phyloP scores from a whole-genome alignment of 345 rosid species.

The Eucalyptus shirleyi region DNA sequence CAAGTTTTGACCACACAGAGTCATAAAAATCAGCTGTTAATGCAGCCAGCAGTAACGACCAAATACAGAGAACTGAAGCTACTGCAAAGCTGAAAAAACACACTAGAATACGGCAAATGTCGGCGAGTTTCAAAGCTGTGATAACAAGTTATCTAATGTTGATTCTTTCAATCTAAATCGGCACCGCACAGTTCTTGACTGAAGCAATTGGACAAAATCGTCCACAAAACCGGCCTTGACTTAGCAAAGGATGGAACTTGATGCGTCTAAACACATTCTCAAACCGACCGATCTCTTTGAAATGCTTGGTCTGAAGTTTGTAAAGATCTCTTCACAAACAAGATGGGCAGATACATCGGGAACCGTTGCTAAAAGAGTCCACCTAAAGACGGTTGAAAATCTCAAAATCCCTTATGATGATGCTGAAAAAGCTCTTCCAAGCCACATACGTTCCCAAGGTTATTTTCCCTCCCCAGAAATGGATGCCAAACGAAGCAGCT shows the following conservation, averaged over 20 bases:
- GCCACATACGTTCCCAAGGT: neutral
- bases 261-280: neutral
- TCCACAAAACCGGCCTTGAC: neutral
- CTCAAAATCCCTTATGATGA: neutral
- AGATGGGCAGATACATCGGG: neutral
- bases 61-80: neutral
- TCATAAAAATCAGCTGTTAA: neutral
- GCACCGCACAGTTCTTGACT: neutral
- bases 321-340: neutral
- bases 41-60: neutral
- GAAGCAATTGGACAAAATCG: neutral
- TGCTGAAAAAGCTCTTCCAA: neutral
- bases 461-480: neutral
- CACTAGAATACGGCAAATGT: neutral
- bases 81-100: neutral
- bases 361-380: neutral
- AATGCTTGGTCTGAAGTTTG: neutral
- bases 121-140: neutral
- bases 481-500: neutral
- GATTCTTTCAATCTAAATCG: neutral
- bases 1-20: neutral
- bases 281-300: neutral
- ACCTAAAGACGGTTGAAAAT: neutral
- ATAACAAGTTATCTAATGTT: neutral
- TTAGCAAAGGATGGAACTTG: neutral